Evolutionary conservation across 2,329 filamentous ascomycete genomes (phyloP).

Genomic region (Pseudogymnoascus sp.): DNA sequence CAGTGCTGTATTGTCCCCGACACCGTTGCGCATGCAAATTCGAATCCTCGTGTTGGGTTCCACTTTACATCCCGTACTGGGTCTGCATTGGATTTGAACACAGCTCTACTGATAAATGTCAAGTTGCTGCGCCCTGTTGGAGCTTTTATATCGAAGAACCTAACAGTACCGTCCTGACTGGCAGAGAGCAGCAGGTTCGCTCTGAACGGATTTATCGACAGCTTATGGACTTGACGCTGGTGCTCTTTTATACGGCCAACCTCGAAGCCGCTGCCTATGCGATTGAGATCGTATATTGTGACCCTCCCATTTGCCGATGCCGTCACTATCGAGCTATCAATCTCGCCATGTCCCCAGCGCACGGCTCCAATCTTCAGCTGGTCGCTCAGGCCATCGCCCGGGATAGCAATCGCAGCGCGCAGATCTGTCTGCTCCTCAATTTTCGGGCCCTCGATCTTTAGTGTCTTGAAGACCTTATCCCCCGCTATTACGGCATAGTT

Average conservation of each 20-base stretch:
- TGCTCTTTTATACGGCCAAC: conserved; percentile 54
- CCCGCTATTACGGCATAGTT: conserved; percentile 49
- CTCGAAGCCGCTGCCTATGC: conserved; percentile 36
- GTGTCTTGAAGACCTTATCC: conserved; percentile 52
- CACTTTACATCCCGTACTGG: conserved; percentile 55
- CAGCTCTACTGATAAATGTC: conserved; percentile 32
- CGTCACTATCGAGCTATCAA: conserved; percentile 48
- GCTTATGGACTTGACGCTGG: conserved; percentile 53
- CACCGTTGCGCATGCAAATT: conserved; percentile 58
- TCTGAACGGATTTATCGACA: conserved; percentile 54
- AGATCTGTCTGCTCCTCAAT: conserved; percentile 51
- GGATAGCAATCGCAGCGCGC: conserved; percentile 45
- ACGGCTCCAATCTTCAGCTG: conserved; percentile 57
- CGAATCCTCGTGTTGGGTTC: conserved; percentile 53
- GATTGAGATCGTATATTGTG: conserved; percentile 53
- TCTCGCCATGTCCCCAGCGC: conserved; percentile 43
- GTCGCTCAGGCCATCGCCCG: conserved; percentile 40
- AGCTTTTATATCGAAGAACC: conserved; percentile 47
- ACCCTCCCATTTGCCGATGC: conserved; percentile 57
- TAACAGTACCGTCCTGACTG: conserved; percentile 55
- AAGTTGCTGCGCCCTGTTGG: conserved; percentile 40
- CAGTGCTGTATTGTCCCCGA: conserved; percentile 54
- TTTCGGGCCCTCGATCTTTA: conserved; percentile 39
- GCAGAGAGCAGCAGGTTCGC: conserved; percentile 52
- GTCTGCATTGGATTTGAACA: conserved; percentile 40